A percentile compares a stretch with the other conserved stretches of the same genome.
phyloP scores from a whole-genome alignment of 2,329 filamentous ascomycete species.

The Penicillium oxalicum region DNA sequence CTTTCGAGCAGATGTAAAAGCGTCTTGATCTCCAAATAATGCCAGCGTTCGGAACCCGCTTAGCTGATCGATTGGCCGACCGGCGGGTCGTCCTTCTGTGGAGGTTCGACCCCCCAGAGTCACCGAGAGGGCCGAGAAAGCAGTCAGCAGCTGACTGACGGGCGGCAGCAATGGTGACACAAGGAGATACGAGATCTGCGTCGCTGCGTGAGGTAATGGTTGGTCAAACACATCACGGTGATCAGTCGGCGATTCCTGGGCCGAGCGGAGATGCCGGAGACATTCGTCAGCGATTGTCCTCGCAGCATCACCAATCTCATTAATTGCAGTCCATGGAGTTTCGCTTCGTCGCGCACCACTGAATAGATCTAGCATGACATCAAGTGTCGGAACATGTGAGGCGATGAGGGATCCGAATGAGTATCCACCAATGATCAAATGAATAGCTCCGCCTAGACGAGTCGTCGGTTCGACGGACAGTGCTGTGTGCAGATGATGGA shows the following conservation, averaged over 20 bases:
- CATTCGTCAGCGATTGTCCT: slow-evolving; percentile 61
- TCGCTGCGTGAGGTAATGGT: slow-evolving; percentile 8
- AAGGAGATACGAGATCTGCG: slow-evolving; percentile 47
- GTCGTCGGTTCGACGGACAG: not conserved
- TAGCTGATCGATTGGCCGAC: slow-evolving; percentile 52
- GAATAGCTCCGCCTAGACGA: slow-evolving; percentile 11
- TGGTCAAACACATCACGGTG: not conserved
- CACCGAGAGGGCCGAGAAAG: slow-evolving; percentile 48
- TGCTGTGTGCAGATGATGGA: slow-evolving; percentile 50
- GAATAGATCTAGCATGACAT: slow-evolving; percentile 57
- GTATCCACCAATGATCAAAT: slow-evolving; percentile 67
- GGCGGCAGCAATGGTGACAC: slow-evolving; percentile 58
- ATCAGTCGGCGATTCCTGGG: not conserved
- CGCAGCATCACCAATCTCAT: slow-evolving; percentile 66
- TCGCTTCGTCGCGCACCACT: slow-evolving; percentile 36
- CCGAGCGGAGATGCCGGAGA: slow-evolving; percentile 39
- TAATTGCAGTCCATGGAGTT: slow-evolving; percentile 50
- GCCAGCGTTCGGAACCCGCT: slow-evolving; percentile 55
- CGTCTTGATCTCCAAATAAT: slow-evolving; percentile 69
- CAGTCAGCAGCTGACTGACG: slow-evolving; percentile 56
- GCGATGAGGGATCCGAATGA: slow-evolving; percentile 86
- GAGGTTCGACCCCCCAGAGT: slow-evolving; percentile 21
- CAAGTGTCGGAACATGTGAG: slow-evolving; percentile 58
- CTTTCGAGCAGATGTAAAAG: slow-evolving; percentile 62
- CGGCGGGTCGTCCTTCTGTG: slow-evolving; percentile 24